These are phyloP conservation scores for Ballota nigra DNA, from an alignment of 257 asterid genomes.

Conservation along the genomic window DNA sequence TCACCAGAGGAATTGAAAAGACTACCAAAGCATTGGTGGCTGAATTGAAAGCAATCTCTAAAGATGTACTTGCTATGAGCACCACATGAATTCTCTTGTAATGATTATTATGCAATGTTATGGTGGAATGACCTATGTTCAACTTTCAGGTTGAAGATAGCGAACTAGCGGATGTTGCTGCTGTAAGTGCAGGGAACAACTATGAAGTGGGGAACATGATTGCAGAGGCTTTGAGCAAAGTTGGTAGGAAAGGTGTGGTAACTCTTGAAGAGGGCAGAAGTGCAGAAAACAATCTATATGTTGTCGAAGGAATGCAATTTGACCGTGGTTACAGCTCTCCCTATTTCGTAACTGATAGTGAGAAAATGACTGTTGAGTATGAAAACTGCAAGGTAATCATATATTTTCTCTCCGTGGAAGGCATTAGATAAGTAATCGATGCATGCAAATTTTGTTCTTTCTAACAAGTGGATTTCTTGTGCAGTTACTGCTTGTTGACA, in stretches of 20 bases:
- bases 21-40: slow-evolving; percentile 91
- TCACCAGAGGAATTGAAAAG: slow-evolving; percentile 94
- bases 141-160: slow-evolving; percentile 82
- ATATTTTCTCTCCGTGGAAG: neutral
- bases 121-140: neutral
- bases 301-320: slow-evolving; percentile 98
- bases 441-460: neutral
- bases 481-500: slow-evolving; percentile 88
- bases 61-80: slow-evolving; percentile 59
- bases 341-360: slow-evolving; percentile 88
- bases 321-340: slow-evolving; percentile 96
- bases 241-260: slow-evolving; percentile 94
- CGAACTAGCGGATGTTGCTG: slow-evolving; percentile 97
- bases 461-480: slow-evolving; percentile 21
- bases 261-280: slow-evolving; percentile 98
- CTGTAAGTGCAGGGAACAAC: slow-evolving; percentile 98
- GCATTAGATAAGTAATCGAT: neutral
- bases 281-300: slow-evolving; percentile 82
- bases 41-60: slow-evolving; percentile 78
- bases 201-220: slow-evolving; percentile 90
- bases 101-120: neutral
- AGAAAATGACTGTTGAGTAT: slow-evolving; percentile 87
- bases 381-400: slow-evolving; percentile 90
- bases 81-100: neutral
- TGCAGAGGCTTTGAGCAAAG: slow-evolving; percentile 96